Evolutionary conservation across 352 stramenopile genomes (phyloP).

Genomic region (Globisporangium cederbergense): DNA sequence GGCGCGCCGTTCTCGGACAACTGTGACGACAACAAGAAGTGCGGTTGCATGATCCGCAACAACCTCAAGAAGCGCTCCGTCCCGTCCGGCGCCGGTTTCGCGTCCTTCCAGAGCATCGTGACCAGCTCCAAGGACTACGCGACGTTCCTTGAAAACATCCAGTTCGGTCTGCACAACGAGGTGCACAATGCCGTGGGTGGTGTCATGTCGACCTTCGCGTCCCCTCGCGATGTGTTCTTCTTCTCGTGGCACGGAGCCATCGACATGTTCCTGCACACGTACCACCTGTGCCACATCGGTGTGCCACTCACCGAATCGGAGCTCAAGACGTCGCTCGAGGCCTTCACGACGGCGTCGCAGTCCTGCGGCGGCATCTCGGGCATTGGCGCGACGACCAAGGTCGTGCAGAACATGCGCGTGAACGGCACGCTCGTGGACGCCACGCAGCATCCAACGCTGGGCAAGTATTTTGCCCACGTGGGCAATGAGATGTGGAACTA

Average conservation of each 20-base stretch:
- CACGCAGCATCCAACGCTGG: constrained; percentile 51
- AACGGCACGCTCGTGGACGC: constrained; percentile 44
- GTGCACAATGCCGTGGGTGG: constrained; percentile 55
- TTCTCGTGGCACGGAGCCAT: constrained; percentile 66
- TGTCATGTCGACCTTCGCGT: constrained; percentile 40
- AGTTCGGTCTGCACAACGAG: constrained; percentile 65
- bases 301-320: constrained; percentile 40
- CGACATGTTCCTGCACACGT: constrained; percentile 67
- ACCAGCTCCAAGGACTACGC: constrained; percentile 49
- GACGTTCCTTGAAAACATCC: constrained; percentile 47
- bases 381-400: constrained; percentile 30
- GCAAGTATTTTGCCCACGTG: constrained; percentile 55
- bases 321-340: constrained; percentile 31
- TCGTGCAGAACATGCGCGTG: constrained; percentile 40
- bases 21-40: constrained; percentile 42
- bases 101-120: constrained; percentile 45
- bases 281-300: constrained; percentile 63
- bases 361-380: constrained; percentile 43
- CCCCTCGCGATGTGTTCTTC: constrained; percentile 58
- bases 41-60: constrained; percentile 37
- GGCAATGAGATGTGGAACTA: constrained; percentile 60
- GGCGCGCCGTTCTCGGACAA: constrained; percentile 31
- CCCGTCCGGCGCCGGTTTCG: constrained; percentile 47
- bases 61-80: constrained; percentile 34
- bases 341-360: constrained; percentile 38